Evolutionary conservation across 352 stramenopile species (phyloP), one percentile per base, ranked within the genome.

Genomic region (Salisapilia sapeloensis): DNA sequence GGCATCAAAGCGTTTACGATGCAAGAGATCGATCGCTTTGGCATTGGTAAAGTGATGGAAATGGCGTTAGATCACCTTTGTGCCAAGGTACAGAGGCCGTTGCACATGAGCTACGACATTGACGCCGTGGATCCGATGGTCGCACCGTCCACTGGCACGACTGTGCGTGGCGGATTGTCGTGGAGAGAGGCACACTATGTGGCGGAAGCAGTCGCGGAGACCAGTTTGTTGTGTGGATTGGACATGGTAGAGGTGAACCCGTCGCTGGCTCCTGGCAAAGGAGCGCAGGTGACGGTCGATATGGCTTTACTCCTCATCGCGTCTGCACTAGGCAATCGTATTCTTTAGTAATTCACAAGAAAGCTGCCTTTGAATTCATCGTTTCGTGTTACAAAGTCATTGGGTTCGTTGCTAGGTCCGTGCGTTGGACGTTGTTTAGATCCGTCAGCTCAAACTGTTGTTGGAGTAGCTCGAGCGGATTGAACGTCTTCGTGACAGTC

Each of bases 61-160:
- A 83, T 91, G 64, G 87, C 89, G 22, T 53, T 98, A n/a, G 80
- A 96, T 35, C 82, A 97, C 58, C 62, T 98, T 1, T 71, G 56
- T 38, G 65, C 38, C 25, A 69, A 90, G 54, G 79, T 80, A 29
- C 48, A 92, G 44, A 70, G 90, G 19, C 92, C 91, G 17, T 46
- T 98, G 19, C 93, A 98, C 65, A 78, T 98, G 51, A 96, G 76
- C 42, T 98, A 97, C 56, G 93, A 98, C 48, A 97, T 98, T 50
- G 93, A 98, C 61, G 89, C 91, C n/a, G 77, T 97, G 1, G 93
- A 98, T 56, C 93, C 93, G 6, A 38, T 87, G 12, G 50, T 96
- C 24, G 92, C 92, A 16, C 92, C 93, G n/a, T 94, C 86, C 4
- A 98, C 93, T 10, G 93, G 93, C 25, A 98, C 93, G 8, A 57